Percentiles rank a stretch among this genome's conserved stretches.
Conservation (phyloP, 148 eudicot species). For the Persicaria tinctoria region DNA sequence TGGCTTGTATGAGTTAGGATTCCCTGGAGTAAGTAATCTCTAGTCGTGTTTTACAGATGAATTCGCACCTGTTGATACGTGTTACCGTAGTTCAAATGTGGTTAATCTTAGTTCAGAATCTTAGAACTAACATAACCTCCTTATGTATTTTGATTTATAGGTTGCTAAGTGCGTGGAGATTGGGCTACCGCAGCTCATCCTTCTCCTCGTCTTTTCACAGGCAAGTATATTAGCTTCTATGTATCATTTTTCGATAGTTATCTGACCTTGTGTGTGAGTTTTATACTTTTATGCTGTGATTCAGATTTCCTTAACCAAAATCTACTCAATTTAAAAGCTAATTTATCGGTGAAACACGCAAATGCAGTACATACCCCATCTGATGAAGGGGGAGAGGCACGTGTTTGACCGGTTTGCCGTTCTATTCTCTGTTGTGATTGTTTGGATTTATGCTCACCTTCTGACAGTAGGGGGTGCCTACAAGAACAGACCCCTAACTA, state of each 20-base stretch:
- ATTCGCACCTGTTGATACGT: neutral
- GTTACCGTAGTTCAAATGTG: neutral
- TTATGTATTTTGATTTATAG: slow-evolving; percentile 22
- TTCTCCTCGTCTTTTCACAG: slow-evolving; percentile 72
- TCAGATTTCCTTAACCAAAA: neutral
- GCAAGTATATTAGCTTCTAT: slow-evolving; percentile 20
- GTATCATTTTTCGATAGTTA: neutral
- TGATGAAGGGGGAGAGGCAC: slow-evolving; percentile 48
- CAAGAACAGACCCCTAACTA: slow-evolving; percentile 42
- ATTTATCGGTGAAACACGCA: neutral
- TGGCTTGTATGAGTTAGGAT: slow-evolving; percentile 78
- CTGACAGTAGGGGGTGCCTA: slow-evolving; percentile 91
- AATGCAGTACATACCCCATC: slow-evolving; percentile 76
- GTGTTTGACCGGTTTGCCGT: slow-evolving; percentile 77
- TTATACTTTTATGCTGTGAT: too few species aligned
- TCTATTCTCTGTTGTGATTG: slow-evolving; percentile 64
- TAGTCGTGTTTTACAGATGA: neutral
- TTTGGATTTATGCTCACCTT: slow-evolving; percentile 83
- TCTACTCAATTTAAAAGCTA: neutral
- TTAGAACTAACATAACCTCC: neutral
- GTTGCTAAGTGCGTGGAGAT: slow-evolving; percentile 71
- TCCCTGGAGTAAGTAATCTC: slow-evolving; percentile 65
- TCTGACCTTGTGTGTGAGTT: neutral
- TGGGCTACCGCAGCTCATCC: slow-evolving; percentile 65
- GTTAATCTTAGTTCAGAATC: neutral